Evolutionary conservation across 1,284 basidiomycete genomes (phyloP), one percentile per base, ranked within the genome.

Genomic region (Boletus sp.): DNA sequence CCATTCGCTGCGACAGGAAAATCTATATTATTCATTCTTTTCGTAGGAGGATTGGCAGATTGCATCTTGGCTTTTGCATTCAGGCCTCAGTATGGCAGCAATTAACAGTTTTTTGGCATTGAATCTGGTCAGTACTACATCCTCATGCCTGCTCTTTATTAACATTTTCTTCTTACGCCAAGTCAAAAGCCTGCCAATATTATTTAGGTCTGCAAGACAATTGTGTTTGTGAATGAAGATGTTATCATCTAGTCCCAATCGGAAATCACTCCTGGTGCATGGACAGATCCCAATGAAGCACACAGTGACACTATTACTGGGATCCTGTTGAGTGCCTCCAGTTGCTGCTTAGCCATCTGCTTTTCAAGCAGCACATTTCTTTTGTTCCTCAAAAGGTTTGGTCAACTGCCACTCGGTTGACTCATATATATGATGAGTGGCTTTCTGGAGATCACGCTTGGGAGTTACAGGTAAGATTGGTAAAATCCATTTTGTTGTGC

Each of bases 21-120:
- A 59, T 28, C 5, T 59, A n/a, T 59, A 14, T 19, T 59, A 59
- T 44, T 54, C 28, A 14, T 37, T 53, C 11, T 25, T 46, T 9
- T 59, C 57, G 6, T 23, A 52, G 21, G 50, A 60, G 49, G 56
- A 52, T 35, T 59, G 56, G 56, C 28, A 52, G 28, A 28, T 59
- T 31, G 37, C 50, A 14, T 52, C 16, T 6, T 52, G 56, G 56
- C 17, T 58, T 28, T 13, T 58, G 19, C 28, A 11, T 10, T 33
- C 31, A 7, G 6, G 31, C 31, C 11, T 33, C 7, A 33, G 31
- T 11, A 33, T 33, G 31, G 31, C 31, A 7, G 31, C 31, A 6
- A 33, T 33, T 33, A 11, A 33, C 30, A 31, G 10, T 23, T 44
- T 44, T 23, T 23, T 44, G 10, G 23, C 43, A 7, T 23, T 44